Percentiles rank a stretch among this genome's conserved stretches.
Evolutionary conservation across 495 filamentous ascomycete genomes (phyloP).

Genomic region (Elasticomyces elasticus): DNA sequence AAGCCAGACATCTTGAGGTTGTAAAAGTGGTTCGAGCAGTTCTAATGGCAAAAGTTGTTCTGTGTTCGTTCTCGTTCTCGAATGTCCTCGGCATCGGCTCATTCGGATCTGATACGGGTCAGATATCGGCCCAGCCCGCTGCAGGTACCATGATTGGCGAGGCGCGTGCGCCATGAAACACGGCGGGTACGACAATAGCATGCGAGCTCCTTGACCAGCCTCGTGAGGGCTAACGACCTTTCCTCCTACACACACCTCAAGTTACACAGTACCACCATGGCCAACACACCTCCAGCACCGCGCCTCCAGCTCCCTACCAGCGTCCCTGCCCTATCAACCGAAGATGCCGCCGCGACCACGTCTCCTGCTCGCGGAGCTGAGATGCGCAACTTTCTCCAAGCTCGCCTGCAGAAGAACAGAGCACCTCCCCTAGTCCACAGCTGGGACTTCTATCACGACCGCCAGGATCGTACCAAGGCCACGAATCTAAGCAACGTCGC

Average conservation of each 20-base stretch:
- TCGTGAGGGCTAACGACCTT: not conserved
- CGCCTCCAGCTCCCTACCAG: conserved; percentile 8
- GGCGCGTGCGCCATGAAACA: not conserved
- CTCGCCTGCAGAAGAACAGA: conserved; percentile 39
- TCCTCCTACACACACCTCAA: not conserved
- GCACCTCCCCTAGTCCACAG: conserved; percentile 43
- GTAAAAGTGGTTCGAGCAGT: too few relatives aligned
- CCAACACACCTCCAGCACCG: conserved; percentile 1
- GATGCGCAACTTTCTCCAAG: conserved; percentile 34
- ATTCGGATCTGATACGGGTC: too few relatives aligned
- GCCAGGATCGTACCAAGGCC: conserved; percentile 27
- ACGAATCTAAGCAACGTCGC: conserved; percentile 7
- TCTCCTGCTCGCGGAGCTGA: conserved; percentile 33
- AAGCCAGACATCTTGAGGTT: conserved; percentile 7
- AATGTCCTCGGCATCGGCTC: too few relatives aligned
- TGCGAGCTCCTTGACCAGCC: not conserved
- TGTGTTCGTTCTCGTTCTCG: too few relatives aligned
- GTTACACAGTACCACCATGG: not conserved
- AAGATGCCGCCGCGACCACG: conserved; percentile 22
- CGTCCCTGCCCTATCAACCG: conserved; percentile 19
- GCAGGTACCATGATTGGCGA: not conserved
- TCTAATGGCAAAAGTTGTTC: too few relatives aligned
- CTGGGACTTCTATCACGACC: conserved; percentile 53
- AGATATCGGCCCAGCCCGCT: not conserved
- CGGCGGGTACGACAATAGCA: not conserved